phyloP scores from a whole-genome alignment of 1,139 yeast genomes.

The Blastobotrys aristatus region DNA sequence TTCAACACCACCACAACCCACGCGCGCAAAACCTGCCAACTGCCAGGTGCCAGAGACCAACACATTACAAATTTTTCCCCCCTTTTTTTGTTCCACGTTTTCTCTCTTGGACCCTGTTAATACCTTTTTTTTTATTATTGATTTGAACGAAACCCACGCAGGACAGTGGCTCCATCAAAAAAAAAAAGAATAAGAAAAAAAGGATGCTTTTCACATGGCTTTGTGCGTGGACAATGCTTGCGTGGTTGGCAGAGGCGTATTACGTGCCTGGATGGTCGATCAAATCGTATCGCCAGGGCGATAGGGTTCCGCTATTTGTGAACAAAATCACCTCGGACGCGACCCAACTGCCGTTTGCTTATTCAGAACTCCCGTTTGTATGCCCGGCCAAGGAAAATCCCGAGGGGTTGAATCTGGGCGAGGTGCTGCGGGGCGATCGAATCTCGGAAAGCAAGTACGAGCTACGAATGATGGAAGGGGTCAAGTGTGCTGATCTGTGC shows the following conservation, averaged over 20 bases:
- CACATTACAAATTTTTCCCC: neutral
- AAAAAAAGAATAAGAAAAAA: no score
- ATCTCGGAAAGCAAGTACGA: conserved; percentile 70
- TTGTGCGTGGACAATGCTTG: neutral
- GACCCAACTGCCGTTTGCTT: conserved; percentile 74
- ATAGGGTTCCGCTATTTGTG: conserved; percentile 62
- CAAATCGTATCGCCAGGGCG: conserved; percentile 42
- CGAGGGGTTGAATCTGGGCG: conserved; percentile 65
- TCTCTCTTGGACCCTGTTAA: neutral
- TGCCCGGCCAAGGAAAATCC: conserved; percentile 49
- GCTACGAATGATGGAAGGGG: conserved; percentile 56
- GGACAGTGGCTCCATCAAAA: no score
- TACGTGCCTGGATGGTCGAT: conserved; percentile 29
- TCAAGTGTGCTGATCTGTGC: conserved; percentile 63
- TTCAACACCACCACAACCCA: no score
- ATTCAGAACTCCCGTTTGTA: conserved; percentile 72
- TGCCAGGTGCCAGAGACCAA: neutral
- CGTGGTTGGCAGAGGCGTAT: neutral
- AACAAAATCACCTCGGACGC: conserved; percentile 75
- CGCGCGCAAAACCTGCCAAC: neutral
- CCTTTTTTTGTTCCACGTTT: neutral
- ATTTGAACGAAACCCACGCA: neutral
- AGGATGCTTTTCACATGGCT: neutral
- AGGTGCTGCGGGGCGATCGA: conserved; percentile 75
- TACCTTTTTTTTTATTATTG: no score